Conservation (phyloP, 257 asterid genomes). For the Voacanga thouarsii region DNA sequence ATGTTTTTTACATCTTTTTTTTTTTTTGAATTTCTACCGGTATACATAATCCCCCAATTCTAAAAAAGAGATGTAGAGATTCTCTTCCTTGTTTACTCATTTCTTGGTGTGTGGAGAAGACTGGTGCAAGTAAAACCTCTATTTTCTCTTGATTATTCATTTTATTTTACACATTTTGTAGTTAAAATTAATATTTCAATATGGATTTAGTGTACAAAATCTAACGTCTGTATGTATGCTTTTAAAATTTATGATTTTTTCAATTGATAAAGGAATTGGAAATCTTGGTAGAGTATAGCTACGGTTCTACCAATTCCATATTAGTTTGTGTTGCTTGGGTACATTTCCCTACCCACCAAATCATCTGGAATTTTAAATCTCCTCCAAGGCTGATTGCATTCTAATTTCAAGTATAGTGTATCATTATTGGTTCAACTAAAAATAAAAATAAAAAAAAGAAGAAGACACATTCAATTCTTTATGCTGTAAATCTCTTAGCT, state of each 20-base stretch:
- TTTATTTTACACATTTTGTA: too few species aligned
- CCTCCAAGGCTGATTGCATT: not conserved
- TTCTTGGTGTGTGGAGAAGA: too few species aligned
- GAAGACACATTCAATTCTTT: not conserved
- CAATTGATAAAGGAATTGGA: not conserved
- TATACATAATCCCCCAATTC: too few species aligned
- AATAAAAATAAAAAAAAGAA: not conserved
- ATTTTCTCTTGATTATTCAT: too few species aligned
- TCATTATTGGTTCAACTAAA: not conserved
- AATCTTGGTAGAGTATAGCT: not conserved
- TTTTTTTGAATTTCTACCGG: too few species aligned
- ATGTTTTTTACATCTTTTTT: too few species aligned
- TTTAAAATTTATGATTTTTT: not conserved
- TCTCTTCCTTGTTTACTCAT: too few species aligned
- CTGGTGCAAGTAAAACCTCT: too few species aligned
- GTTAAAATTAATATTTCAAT: not conserved
- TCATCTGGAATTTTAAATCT: not conserved
- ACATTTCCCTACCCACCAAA: not conserved
- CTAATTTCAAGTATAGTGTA: not conserved
- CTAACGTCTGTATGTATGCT: not conserved
- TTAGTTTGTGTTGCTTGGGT: not conserved
- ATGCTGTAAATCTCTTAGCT: not conserved
- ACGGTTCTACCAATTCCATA: not conserved
- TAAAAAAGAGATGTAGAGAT: too few species aligned
- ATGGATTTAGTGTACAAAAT: not conserved